A percentile compares a stretch with the other conserved stretches of the same genome.
These are phyloP conservation scores for Alternaria tenuissima DNA, from an alignment of 2,329 filamentous ascomycete genomes.

Conservation along the genomic window DNA sequence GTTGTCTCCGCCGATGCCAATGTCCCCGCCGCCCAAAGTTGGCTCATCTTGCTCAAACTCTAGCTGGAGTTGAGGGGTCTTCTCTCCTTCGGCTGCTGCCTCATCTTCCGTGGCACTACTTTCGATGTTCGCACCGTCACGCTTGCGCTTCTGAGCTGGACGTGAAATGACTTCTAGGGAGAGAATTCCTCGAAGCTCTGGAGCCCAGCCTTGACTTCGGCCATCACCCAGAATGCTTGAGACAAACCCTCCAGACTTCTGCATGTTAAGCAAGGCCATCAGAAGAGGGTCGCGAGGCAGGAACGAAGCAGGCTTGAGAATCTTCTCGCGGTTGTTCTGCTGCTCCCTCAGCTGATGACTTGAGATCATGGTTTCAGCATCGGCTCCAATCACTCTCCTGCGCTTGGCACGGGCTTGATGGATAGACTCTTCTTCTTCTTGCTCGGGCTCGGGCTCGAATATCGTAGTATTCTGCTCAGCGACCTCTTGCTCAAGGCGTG, in stretches of 20 bases:
- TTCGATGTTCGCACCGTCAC: constrained; percentile 85
- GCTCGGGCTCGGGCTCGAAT: constrained; percentile 58
- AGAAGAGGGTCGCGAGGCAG: constrained; percentile 87
- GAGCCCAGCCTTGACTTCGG: constrained; percentile 82
- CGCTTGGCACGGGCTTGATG: constrained; percentile 77
- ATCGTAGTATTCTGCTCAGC: constrained; percentile 47
- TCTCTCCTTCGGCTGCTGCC: constrained; percentile 59
- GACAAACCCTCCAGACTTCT: constrained; percentile 89
- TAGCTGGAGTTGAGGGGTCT: constrained; percentile 74
- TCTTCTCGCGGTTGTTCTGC: constrained; percentile 84
- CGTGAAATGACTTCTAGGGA: constrained; percentile 82
- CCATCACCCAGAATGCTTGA: constrained; percentile 85
- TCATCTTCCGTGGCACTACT: constrained; percentile 73
- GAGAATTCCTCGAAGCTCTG: constrained; percentile 90
- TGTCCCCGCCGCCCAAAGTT: constrained; percentile 53
- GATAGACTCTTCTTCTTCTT: constrained; percentile 64
- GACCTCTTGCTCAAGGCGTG: constrained; percentile 71
- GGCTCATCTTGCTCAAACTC: constrained; percentile 63
- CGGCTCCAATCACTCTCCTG: constrained; percentile 82
- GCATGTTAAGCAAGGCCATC: constrained; percentile 88
- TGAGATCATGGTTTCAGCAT: constrained; percentile 79
- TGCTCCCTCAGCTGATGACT: constrained; percentile 83
- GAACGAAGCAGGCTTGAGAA: constrained; percentile 82
- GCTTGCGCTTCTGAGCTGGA: constrained; percentile 89
- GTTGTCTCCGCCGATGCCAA: constrained; percentile 53